These are phyloP conservation scores for Diaporthe ilicicola DNA, from an alignment of 2,329 filamentous ascomycete genomes.

Conservation along the genomic window DNA sequence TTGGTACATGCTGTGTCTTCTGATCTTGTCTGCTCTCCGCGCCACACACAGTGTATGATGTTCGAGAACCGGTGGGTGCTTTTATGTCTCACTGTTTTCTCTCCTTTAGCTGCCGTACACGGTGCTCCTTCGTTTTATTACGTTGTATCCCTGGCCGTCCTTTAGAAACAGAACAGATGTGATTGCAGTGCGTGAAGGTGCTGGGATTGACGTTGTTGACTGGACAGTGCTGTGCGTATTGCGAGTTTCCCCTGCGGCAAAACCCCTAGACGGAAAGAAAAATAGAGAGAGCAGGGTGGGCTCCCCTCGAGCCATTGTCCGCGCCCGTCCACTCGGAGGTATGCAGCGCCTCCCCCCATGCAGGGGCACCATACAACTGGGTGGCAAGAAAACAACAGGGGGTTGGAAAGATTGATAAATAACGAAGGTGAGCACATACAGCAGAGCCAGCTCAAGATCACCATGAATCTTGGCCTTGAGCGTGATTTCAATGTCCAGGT, in stretches of 20 bases:
- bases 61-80: neutral
- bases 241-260: conserved; percentile 6
- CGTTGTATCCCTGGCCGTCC: conserved; percentile 33
- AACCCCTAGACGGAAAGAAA: neutral
- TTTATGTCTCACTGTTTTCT: conserved; percentile 32
- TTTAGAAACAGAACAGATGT: conserved; percentile 33
- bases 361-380: conserved; percentile 6
- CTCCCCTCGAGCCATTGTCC: neutral
- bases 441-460: conserved; percentile 79
- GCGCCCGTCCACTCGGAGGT: conserved; percentile 13
- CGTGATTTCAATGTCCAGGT: conserved; percentile 85
- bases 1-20: conserved; percentile 15
- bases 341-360: conserved; percentile 9
- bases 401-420: conserved; percentile 14
- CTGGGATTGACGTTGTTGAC: neutral
- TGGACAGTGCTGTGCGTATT: conserved; percentile 1
- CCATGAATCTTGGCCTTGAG: conserved; percentile 87
- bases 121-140: conserved; percentile 26
- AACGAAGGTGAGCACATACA: conserved; percentile 52
- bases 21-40: neutral
- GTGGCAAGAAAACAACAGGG: conserved; percentile 23
- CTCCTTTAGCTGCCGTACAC: conserved; percentile 31
- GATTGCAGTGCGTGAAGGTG: conserved; percentile 9
- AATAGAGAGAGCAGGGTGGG: neutral
- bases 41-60: conserved; percentile 12